Conservation (phyloP, 495 filamentous ascomycete genomes). For the Xylaria sp. region DNA sequence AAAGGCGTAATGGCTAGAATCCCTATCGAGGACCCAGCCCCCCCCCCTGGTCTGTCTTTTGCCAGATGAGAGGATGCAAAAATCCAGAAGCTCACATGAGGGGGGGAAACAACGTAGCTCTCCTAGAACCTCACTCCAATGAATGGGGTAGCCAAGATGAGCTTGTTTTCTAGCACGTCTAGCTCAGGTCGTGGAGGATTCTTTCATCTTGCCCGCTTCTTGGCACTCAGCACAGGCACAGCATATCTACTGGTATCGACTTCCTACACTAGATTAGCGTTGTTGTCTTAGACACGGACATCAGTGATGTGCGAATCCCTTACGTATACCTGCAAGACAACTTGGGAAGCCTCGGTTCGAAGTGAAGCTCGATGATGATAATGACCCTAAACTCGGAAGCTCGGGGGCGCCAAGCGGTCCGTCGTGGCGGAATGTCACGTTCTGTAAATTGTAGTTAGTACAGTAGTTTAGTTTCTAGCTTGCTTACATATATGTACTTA, state of each 20-base stretch:
- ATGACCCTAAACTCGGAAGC: background rate
- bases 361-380: background rate
- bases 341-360: too few relatives aligned
- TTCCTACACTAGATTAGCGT: slow-evolving; percentile 14
- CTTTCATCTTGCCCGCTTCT: background rate
- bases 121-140: background rate
- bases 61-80: background rate
- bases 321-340: background rate
- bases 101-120: background rate
- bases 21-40: too few relatives aligned
- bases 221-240: background rate
- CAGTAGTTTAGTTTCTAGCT: background rate
- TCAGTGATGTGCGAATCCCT: background rate
- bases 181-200: background rate
- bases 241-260: slow-evolving; percentile 6
- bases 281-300: background rate
- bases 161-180: background rate
- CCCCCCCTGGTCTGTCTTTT: background rate
- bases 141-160: background rate
- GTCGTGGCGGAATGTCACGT: background rate
- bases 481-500: background rate
- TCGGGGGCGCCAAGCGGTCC: slow-evolving; percentile 20
- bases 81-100: slow-evolving; percentile 7
- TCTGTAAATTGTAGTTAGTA: background rate
- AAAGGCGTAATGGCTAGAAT: slow-evolving; percentile 3